Percentiles rank a stretch among this genome's conserved stretches.
Evolutionary conservation across 495 filamentous ascomycete species (phyloP).

Genomic region (Cetradonia linearis): DNA sequence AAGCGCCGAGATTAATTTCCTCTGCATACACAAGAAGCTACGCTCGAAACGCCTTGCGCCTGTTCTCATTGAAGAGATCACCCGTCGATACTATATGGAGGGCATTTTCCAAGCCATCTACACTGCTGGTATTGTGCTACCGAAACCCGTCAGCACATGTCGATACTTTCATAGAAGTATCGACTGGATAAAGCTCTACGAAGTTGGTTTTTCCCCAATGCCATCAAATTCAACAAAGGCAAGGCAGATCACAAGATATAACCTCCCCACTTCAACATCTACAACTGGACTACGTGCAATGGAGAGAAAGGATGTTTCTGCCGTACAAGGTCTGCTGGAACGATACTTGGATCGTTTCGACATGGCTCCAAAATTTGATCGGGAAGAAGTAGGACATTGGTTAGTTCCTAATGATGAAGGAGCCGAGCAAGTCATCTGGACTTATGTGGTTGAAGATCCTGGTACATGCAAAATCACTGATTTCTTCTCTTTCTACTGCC

Average conservation of each 20-base stretch:
- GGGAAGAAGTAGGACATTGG: conserved; percentile 81
- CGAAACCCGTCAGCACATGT: conserved; percentile 81
- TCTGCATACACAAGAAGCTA: conserved; percentile 95
- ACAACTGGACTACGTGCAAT: conserved; percentile 69
- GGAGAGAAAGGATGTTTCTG: conserved; percentile 70
- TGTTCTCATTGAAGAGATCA: conserved; percentile 94
- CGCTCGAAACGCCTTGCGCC: conserved; percentile 84
- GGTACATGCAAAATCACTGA: conserved; percentile 75
- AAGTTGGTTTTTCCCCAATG: conserved; percentile 80
- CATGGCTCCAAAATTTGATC: conserved; percentile 69
- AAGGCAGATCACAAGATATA: conserved; percentile 69
- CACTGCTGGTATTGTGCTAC: conserved; percentile 81
- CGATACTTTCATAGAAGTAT: conserved; percentile 88
- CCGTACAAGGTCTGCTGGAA: conserved; percentile 61
- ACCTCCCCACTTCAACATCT: conserved; percentile 58
- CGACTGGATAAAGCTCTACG: conserved; percentile 91
- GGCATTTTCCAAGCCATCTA: conserved; percentile 91
- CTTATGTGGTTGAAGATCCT: conserved; percentile 78
- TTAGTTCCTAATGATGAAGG: conserved; percentile 53
- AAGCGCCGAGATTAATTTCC: conserved; percentile 91
- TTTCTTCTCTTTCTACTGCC: conserved; percentile 89
- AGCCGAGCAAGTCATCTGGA: conserved; percentile 77
- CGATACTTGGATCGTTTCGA: conserved; percentile 72
- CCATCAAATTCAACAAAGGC: conserved; percentile 70
- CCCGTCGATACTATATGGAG: conserved; percentile 70